Percentiles rank a stretch among this genome's conserved stretches.
phyloP scores from a whole-genome alignment of 139 green algal species.

The Tetraselmis chui region DNA sequence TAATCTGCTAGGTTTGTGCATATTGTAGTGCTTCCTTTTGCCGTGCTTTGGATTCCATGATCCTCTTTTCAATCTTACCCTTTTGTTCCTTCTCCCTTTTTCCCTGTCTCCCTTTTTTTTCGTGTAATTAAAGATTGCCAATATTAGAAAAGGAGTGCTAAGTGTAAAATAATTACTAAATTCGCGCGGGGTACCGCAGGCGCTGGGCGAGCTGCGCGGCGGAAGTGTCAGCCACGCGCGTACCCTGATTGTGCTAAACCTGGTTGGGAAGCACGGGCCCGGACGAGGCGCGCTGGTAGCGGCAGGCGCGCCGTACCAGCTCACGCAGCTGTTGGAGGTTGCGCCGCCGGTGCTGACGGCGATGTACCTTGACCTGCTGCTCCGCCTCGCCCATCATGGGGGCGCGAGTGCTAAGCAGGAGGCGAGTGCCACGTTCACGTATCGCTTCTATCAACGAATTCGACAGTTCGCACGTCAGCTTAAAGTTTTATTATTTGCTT shows the following conservation, averaged over 20 bases:
- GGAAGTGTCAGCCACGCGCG: neutral
- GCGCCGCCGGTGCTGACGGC: neutral
- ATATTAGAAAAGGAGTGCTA: no score
- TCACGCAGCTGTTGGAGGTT: neutral
- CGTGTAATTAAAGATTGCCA: no score
- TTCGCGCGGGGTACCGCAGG: neutral
- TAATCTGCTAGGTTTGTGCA: no score
- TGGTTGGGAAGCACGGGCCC: neutral
- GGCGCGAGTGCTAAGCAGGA: neutral
- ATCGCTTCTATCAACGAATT: neutral
- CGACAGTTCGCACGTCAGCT: neutral
- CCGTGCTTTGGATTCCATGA: no score
- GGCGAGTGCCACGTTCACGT: neutral
- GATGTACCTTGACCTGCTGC: neutral
- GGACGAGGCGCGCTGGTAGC: neutral
- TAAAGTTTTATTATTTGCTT: no score
- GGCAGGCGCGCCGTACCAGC: no score
- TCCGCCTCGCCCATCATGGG: neutral
- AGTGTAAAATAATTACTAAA: no score
- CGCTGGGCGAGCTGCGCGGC: neutral
- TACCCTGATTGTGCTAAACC: neutral
- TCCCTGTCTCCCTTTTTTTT: no score
- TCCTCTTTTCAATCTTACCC: no score
- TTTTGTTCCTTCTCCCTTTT: no score
- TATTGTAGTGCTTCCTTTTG: no score